Percentiles rank a stretch among this genome's conserved stretches.
Evolutionary conservation across 108 stramenopile genomes (phyloP).

Genomic region (Skeletonema costatum): DNA sequence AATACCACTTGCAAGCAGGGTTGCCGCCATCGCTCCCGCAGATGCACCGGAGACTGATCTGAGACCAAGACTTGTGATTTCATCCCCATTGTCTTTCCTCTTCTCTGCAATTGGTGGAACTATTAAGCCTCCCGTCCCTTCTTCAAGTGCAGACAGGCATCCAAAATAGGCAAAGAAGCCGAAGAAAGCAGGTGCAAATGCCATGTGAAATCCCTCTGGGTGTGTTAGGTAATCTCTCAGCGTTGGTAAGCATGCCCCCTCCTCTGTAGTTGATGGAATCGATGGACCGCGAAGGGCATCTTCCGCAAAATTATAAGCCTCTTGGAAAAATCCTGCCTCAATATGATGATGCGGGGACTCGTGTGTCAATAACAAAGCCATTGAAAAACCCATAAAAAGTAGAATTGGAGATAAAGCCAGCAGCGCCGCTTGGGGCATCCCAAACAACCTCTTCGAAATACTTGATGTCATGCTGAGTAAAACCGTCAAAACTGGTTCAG

Average conservation of each 20-base stretch:
- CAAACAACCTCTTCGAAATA: too few species aligned
- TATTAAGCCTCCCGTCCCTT: slow-evolving; percentile 43
- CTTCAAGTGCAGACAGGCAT: slow-evolving; percentile 61
- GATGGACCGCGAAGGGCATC: not conserved
- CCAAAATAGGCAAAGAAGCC: slow-evolving; percentile 87
- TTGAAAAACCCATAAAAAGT: not conserved
- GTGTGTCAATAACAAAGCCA: slow-evolving; percentile 1
- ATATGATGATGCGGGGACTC: slow-evolving; percentile 14
- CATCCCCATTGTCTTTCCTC: slow-evolving; percentile 9
- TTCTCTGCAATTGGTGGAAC: slow-evolving; percentile 17
- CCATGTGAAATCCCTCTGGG: slow-evolving; percentile 66
- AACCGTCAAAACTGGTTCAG: not conserved
- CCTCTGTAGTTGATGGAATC: not conserved
- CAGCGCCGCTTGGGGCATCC: not conserved
- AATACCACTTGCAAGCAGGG: slow-evolving; percentile 69
- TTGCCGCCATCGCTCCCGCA: slow-evolving; percentile 86
- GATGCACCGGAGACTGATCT: slow-evolving; percentile 74
- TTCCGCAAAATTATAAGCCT: not conserved
- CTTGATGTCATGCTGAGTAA: not conserved
- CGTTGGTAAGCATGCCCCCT: slow-evolving; percentile 18
- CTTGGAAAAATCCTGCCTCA: not conserved
- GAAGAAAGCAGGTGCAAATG: slow-evolving; percentile 83
- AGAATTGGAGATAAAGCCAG: not conserved
- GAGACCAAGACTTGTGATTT: slow-evolving; percentile 8
- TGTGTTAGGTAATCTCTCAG: slow-evolving; percentile 62